Conservation (phyloP, 306 rosid genomes). For the Ormosia emarginata region DNA sequence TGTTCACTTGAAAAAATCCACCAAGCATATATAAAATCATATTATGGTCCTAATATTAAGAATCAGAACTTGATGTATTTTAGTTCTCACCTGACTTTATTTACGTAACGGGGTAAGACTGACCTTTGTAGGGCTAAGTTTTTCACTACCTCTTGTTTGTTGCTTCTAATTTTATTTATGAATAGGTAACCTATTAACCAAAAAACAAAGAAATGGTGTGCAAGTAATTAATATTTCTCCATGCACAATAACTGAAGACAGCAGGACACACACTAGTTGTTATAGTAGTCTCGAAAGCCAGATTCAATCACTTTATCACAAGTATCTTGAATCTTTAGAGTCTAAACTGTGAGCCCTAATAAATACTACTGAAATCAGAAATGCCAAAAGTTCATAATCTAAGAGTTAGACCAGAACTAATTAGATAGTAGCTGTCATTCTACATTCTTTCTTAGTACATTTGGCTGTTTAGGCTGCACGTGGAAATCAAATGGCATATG, state of each 20-base stretch:
- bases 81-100: too few relatives aligned
- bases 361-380: constrained; percentile 4
- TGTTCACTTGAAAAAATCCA: too few relatives aligned
- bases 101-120: too few relatives aligned
- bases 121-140: too few relatives aligned
- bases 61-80: too few relatives aligned
- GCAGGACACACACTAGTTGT: not conserved
- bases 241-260: not conserved
- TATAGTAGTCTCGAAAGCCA: not conserved
- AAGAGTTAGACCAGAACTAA: not conserved
- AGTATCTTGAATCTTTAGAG: not conserved
- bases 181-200: not conserved
- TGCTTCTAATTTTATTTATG: not conserved
- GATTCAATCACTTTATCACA: not conserved
- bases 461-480: constrained; percentile 60
- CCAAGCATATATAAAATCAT: too few relatives aligned
- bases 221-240: not conserved
- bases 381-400: not conserved
- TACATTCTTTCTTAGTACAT: constrained; percentile 46
- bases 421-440: not conserved
- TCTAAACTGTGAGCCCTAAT: not conserved
- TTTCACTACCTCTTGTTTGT: too few relatives aligned
- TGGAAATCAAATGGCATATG: constrained; percentile 49
- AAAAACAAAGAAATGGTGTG: not conserved
- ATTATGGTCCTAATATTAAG: too few relatives aligned